These are phyloP conservation scores for Nidula niveotomentosa DNA, from an alignment of 1,284 basidiomycete species.

Conservation along the genomic window DNA sequence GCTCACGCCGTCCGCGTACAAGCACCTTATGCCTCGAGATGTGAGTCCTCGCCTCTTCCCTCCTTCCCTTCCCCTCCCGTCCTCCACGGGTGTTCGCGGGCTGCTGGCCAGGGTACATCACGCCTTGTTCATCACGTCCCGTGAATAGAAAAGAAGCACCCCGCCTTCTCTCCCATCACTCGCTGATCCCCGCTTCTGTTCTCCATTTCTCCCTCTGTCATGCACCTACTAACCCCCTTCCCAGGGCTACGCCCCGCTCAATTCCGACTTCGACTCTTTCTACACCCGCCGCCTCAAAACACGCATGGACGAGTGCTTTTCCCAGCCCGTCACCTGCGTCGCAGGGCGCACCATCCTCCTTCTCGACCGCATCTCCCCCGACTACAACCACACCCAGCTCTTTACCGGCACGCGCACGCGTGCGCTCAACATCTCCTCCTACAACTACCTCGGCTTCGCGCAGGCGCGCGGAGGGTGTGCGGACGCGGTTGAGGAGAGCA, in stretches of 20 bases:
- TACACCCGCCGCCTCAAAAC: conserved; percentile 95
- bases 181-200: not conserved
- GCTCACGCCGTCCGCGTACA: conserved; percentile 71
- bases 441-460: conserved; percentile 99
- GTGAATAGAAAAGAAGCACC: not conserved
- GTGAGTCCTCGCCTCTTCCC: conserved; percentile 45
- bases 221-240: conserved; percentile 6
- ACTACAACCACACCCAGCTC: conserved; percentile 82
- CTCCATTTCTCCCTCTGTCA: not conserved
- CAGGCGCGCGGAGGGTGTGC: conserved; percentile 93
- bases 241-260: conserved; percentile 94
- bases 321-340: conserved; percentile 91
- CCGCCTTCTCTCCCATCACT: not conserved
- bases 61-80: too few species aligned
- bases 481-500: conserved; percentile 85
- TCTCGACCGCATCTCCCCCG: conserved; percentile 82
- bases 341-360: conserved; percentile 91
- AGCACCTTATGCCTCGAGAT: conserved; percentile 79
- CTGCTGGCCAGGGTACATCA: not conserved
- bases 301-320: conserved; percentile 96
- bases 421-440: conserved; percentile 95
- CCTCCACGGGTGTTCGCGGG: too few species aligned
- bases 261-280: conserved; percentile 99
- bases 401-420: conserved; percentile 84
- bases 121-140: not conserved